These are phyloP conservation scores for Fusarium sacchari DNA, from an alignment of 2,329 filamentous ascomycete genomes.

Conservation along the genomic window DNA sequence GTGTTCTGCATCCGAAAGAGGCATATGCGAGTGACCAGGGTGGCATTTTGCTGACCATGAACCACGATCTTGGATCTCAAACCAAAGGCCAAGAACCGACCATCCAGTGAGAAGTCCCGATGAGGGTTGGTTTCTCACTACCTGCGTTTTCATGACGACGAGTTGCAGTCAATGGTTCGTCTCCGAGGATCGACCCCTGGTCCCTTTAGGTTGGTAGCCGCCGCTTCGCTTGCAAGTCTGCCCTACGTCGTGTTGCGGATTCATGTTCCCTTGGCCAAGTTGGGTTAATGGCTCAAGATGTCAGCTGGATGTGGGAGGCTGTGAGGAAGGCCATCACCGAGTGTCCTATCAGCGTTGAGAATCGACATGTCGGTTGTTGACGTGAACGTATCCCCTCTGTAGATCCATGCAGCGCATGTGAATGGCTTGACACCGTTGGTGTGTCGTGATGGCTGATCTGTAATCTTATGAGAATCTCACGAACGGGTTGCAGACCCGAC, in stretches of 20 bases:
- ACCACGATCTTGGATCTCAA: slow-evolving; percentile 33
- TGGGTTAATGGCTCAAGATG: slow-evolving; percentile 21
- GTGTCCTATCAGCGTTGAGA: slow-evolving; percentile 39
- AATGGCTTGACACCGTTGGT: slow-evolving; percentile 10
- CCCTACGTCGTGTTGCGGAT: slow-evolving; percentile 24
- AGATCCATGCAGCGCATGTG: slow-evolving; percentile 39
- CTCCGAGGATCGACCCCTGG: slow-evolving; percentile 31
- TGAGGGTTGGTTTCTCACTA: slow-evolving; percentile 29
- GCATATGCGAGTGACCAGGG: slow-evolving; percentile 18
- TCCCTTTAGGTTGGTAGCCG: slow-evolving; percentile 16
- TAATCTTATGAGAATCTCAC: slow-evolving; percentile 14
- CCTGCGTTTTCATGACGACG: slow-evolving; percentile 39
- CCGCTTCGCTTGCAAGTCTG: slow-evolving; percentile 19
- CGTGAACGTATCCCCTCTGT: slow-evolving; percentile 33
- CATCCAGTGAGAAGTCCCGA: slow-evolving; percentile 25
- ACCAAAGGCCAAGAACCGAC: slow-evolving; percentile 5
- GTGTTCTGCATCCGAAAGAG: slow-evolving; percentile 19
- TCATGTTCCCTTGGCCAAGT: slow-evolving; percentile 19
- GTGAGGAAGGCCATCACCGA: slow-evolving; percentile 35
- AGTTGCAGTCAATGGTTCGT: slow-evolving; percentile 37
- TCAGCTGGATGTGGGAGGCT: slow-evolving; percentile 40
- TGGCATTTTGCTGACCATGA: slow-evolving; percentile 25
- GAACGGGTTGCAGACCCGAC: slow-evolving; percentile 4
- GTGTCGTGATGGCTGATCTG: slow-evolving; percentile 7
- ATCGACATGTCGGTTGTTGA: slow-evolving; percentile 30